phyloP scores from a whole-genome alignment of 2,329 filamentous ascomycete species.

The Westerdykella aurantiaca region DNA sequence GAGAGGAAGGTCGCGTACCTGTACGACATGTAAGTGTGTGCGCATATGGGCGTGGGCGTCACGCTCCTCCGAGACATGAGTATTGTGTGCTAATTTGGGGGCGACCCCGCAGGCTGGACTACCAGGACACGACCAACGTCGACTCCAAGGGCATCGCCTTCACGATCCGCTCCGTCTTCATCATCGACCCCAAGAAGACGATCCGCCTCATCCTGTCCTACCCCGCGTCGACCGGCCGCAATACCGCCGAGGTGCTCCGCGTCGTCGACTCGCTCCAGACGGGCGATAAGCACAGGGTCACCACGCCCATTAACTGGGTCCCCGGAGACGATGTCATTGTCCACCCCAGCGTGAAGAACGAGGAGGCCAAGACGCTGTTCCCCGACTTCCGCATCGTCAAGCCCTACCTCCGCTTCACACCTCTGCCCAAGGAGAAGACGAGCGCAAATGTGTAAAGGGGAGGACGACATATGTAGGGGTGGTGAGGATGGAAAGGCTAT shows the following conservation, averaged over 20 bases:
- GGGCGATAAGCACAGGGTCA: constrained; percentile 55
- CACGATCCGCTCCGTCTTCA: constrained; percentile 60
- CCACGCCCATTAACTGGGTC: constrained; percentile 59
- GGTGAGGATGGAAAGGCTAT: too few species aligned
- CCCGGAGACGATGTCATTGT: constrained; percentile 58
- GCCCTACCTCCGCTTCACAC: constrained; percentile 57
- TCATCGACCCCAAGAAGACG: constrained; percentile 60
- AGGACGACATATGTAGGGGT: too few species aligned
- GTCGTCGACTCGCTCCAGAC: constrained; percentile 50
- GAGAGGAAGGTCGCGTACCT: constrained; percentile 47
- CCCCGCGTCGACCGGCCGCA: constrained; percentile 56
- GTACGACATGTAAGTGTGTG: constrained; percentile 49
- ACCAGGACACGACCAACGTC: constrained; percentile 55
- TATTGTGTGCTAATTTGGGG: constrained; percentile 9
- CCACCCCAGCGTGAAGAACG: constrained; percentile 53
- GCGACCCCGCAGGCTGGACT: constrained; percentile 41
- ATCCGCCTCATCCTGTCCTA: constrained; percentile 59
- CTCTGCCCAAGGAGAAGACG: constrained; percentile 54
- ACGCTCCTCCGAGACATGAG: constrained; percentile 5
- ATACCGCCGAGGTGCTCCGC: constrained; percentile 49
- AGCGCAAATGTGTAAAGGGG: constrained; percentile 33
- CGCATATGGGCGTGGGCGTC: background rate
- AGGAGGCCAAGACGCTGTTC: constrained; percentile 55
- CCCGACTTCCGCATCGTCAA: constrained; percentile 57
- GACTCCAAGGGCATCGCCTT: constrained; percentile 54